These are phyloP conservation scores for Yamadazyma buinensis DNA, from an alignment of 1,139 yeast genomes.

Conservation along the genomic window DNA sequence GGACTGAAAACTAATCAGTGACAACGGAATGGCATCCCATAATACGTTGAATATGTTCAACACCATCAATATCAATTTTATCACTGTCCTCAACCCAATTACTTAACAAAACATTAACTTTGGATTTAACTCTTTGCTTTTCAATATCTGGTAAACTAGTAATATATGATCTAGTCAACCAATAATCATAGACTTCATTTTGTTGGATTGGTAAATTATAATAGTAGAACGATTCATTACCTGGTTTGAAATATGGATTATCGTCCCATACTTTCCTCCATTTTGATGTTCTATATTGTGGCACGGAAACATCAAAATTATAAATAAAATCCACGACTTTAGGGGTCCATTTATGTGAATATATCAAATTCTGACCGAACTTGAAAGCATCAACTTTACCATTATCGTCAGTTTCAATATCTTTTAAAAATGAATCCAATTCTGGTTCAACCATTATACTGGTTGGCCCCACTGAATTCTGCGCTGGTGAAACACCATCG, in stretches of 20 bases:
- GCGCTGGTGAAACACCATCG: slow-evolving; percentile 33
- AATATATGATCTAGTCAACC: slow-evolving; percentile 59
- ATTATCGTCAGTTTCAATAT: not conserved
- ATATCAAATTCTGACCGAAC: slow-evolving; percentile 11
- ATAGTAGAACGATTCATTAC: slow-evolving; percentile 30
- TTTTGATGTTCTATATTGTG: slow-evolving; percentile 52
- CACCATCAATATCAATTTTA: slow-evolving; percentile 12
- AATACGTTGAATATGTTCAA: slow-evolving; percentile 18
- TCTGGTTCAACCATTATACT: slow-evolving; percentile 13
- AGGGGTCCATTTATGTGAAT: slow-evolving; percentile 20
- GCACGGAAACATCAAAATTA: slow-evolving; percentile 39
- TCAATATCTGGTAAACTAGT: slow-evolving; percentile 41
- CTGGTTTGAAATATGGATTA: slow-evolving; percentile 21
- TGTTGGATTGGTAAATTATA: slow-evolving; percentile 25
- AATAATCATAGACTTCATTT: slow-evolving; percentile 44
- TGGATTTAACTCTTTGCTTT: slow-evolving; percentile 24
- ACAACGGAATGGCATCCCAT: slow-evolving; percentile 28
- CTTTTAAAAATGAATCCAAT: no score
- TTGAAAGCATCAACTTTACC: slow-evolving; percentile 5
- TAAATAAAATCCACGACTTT: slow-evolving; percentile 25
- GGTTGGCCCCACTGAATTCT: slow-evolving; percentile 4
- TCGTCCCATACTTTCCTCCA: slow-evolving; percentile 45
- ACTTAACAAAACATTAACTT: slow-evolving; percentile 23
- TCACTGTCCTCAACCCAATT: slow-evolving; percentile 17
- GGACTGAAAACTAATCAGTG: slow-evolving; percentile 7